Evolutionary conservation across 2,329 filamentous ascomycete species (phyloP), one percentile per base, ranked within the genome.

Genomic region (Pseudophaeomoniella oleicola): DNA sequence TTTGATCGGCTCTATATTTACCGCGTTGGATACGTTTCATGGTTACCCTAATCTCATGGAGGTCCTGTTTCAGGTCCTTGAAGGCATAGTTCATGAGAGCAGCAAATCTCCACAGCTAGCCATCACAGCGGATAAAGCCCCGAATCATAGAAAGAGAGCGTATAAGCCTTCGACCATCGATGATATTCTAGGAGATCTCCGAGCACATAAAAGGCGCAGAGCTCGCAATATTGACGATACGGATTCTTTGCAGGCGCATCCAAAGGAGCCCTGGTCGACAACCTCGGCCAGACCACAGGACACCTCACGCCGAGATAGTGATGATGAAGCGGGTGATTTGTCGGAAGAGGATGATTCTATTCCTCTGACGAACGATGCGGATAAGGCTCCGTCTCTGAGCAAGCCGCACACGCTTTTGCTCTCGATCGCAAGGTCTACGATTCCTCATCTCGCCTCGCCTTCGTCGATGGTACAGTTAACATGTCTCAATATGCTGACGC

Each of bases 11-110:
- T 88, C 84, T 1, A 85, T 98, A 29, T 96, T 98, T 54, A 81
- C 82, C 0, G 85, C 87, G 0, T 62, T 98, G n/a, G 86, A 94
- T 46, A 83, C 85, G 49, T 98, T 90, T 49, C 90, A 98, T 49
- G 90, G 90, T 2, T 96, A 98, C 53, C 78, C 85, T 1, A 62
- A 71, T 13, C 76, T 98, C 39, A 87, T 93, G 1, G 85, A 94
- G 51, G 72, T 78, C 32, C 64, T 98, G 4, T 98, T 96, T 53
- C 65, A 72, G 2, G 85, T 93, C 0, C 62, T 98, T 4, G 78
- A 75, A 37, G 82, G 85, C 41, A 75, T 96, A 39, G 84, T 90
- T 9, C 75, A 84, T 37, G 84, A 94, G 58, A 84, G 84, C 3
- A 73, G 78, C 9, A 79, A 74, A 43, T 59, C 60, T 19, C 65